phyloP scores from a whole-genome alignment of 352 stramenopile species.

The Hyaloperonospora brassicae region DNA sequence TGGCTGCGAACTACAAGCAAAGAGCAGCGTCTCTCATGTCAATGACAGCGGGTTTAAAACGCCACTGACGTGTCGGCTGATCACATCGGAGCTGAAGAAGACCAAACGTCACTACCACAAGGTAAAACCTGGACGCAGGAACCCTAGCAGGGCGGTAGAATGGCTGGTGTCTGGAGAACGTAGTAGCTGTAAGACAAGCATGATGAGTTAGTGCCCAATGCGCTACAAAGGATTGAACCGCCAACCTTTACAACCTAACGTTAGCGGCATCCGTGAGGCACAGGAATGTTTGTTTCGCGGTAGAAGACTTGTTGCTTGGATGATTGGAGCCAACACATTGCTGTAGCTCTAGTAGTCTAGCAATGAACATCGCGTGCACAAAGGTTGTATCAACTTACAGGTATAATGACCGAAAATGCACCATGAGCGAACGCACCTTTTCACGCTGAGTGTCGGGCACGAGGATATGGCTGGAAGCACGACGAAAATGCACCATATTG shows the following conservation, averaged over 20 bases:
- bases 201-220: neutral
- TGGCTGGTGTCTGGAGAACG: constrained; percentile 23
- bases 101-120: too few species aligned
- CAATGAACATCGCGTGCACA: neutral
- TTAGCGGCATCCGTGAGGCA: constrained; percentile 40
- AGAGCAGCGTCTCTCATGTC: too few species aligned
- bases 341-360: constrained; percentile 34
- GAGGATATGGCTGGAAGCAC: constrained; percentile 25
- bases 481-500: constrained; percentile 28
- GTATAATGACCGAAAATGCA: neutral
- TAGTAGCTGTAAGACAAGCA: constrained; percentile 35
- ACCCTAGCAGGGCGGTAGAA: constrained; percentile 5
- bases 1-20: too few species aligned
- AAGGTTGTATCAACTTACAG: neutral
- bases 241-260: constrained; percentile 29
- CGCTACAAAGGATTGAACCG: neutral
- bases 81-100: too few species aligned
- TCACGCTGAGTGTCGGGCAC: constrained; percentile 28
- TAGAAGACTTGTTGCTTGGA: neutral
- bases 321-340: constrained; percentile 21
- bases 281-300: constrained; percentile 29
- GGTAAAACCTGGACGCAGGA: neutral
- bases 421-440: constrained; percentile 20
- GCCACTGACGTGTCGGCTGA: too few species aligned
- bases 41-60: too few species aligned